Evolutionary conservation across 2,329 filamentous ascomycete genomes (phyloP), one percentile per base, ranked within the genome.

Genomic region (Beauveria sp.): DNA sequence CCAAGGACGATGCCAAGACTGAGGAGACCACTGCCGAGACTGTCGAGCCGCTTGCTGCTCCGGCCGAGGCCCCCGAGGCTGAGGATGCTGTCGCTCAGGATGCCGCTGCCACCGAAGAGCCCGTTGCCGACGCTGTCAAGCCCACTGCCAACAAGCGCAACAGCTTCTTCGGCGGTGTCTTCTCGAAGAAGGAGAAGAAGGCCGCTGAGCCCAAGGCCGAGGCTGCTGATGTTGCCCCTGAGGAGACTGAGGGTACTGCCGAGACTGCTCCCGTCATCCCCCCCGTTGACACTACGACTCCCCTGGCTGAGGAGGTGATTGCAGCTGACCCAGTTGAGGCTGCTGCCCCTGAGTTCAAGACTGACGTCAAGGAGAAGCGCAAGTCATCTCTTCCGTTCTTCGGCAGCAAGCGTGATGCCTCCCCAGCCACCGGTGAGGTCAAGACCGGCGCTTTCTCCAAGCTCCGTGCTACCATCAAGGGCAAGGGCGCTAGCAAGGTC

Each of bases 351-450:
- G 84, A 86, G 76, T 66, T 77, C 61, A 84, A 84, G 74, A 84
- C 85, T 76, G 83, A 84, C 64, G 73, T 80, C 67, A 92, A 91
- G 85, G 81, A 84, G 76, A 96, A 96, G 89, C 90, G 91, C 75
- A 86, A 86, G 76, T 94, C 90, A 66, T 87, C 92, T 70, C 75
- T 85, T 9, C 81, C 82, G 54, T 96, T 96, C 76, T 87, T 85
- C 70, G 86, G 90, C 69, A 89, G 90, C 69, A 89, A 91, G 83
- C 93, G 93, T 82, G 87, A 89, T 74, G 83, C 83, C 76, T 75
- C 75, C 41, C 72, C 77, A 51, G 69, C 76, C 41, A 80, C 85
- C 68, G 87, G 89, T 71, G 80, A 83, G 78, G 68, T 66, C 64
- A 80, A 79, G 56, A 47, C 43, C 65, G 77, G 78, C 62, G 76